Base-by-base conservation (phyloP, 2,329 filamentous ascomycete genomes). In the Calonectria honghensis region DNA sequence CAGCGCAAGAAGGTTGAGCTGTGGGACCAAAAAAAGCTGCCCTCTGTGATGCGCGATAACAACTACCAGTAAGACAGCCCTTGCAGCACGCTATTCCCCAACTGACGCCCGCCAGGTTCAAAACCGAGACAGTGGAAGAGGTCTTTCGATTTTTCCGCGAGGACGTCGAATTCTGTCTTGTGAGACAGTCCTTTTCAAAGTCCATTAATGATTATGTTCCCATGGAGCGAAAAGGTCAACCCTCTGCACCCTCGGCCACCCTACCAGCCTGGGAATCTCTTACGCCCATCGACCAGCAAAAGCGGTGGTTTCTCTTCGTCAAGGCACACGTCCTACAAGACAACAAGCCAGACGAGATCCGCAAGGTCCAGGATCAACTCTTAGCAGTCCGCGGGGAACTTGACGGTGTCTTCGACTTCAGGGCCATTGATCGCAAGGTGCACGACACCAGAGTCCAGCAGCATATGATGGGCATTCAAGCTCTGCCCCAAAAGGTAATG, bases 1-100 rank as follows among this genome's bases (percentile, higher is more conserved):
- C 88, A 91, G 79, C 86, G 90, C 50, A 91, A 90, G 79, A 89
- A 89, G 82, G 85, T 91, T 9, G 90, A 92, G 77, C 88, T 92
- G n/a, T 87, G 88, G 78, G 86, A 88, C 1, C 88, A 90, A 77
- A 87, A 83, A 66, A 88, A 86, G 63, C 79, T 93, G 10, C 85
- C 86, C 3, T 85, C 84, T 3, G 80, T 90, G 9, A 79, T 93
- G 81, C 81, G 82, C 27, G 89, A 90, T 35, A 93, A 91, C 74
- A 85, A 86, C 14, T 88, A 91, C 77, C 85, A 82, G 91, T 92
- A 81, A 73, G 86, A 80, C 0, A 24, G 20, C 37, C 1, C 24
- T n/a, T 4, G 20, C 6, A 11, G 14, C 4, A 1, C 6, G 0
- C 0, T 0, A 0, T n/a, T 1, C 11, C 16, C 35, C 0, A n/a